Evolutionary conservation across 1,284 basidiomycete genomes (phyloP).

Genomic region (Volvariella surrecta): DNA sequence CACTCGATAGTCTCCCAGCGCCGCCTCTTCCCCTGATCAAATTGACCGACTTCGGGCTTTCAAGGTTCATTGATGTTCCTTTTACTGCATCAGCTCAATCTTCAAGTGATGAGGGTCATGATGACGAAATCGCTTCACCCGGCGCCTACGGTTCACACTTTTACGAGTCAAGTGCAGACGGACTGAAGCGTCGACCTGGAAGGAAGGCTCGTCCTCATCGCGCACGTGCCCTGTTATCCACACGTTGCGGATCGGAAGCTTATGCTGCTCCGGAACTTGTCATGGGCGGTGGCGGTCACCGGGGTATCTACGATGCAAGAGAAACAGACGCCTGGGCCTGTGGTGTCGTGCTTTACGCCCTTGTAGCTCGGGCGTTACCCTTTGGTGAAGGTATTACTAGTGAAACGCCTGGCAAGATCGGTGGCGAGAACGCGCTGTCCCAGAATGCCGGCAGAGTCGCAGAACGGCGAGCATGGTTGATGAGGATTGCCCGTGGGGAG

Average conservation of each 20-base stretch:
- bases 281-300: slow-evolving; percentile 32
- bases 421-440: slow-evolving; percentile 21
- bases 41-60: slow-evolving; percentile 87
- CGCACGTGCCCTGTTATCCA: slow-evolving; percentile 45
- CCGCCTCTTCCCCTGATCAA: slow-evolving; percentile 64
- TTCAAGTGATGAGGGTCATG: neutral
- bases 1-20: slow-evolving; percentile 28
- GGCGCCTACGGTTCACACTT: neutral
- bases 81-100: neutral
- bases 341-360: slow-evolving; percentile 76
- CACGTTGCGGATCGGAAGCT: slow-evolving; percentile 85
- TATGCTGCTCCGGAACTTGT: slow-evolving; percentile 92
- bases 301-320: slow-evolving; percentile 67
- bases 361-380: slow-evolving; percentile 56
- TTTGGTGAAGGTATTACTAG: slow-evolving; percentile 39
- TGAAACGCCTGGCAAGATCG: slow-evolving; percentile 24
- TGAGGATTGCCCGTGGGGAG: slow-evolving; percentile 73
- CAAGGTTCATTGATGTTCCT: slow-evolving; percentile 63
- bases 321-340: slow-evolving; percentile 89
- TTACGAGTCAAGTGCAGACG: neutral
- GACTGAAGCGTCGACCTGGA: neutral
- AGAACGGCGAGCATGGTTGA: slow-evolving; percentile 46
- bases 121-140: neutral
- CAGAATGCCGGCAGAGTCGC: slow-evolving; percentile 19
- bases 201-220: slow-evolving; percentile 6